phyloP scores from a whole-genome alignment of 345 rosid species.

The Cardamine chenopodiifolia region DNA sequence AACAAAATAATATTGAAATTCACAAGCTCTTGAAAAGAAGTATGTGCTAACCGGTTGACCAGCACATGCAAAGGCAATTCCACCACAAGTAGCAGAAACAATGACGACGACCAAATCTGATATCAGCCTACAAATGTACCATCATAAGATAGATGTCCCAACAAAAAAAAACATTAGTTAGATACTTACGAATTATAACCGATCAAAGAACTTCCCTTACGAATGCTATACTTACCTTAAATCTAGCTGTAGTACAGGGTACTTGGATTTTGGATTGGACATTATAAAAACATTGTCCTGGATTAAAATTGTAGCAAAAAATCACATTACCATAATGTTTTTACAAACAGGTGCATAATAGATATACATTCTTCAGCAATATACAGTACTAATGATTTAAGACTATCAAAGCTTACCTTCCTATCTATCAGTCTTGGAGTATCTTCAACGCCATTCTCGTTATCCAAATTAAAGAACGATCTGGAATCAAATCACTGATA shows the following conservation, averaged over 20 bases:
- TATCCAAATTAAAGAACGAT: constrained; percentile 85
- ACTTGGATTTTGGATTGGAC: constrained; percentile 95
- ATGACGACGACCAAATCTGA: constrained; percentile 96
- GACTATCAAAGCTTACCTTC: constrained; percentile 53
- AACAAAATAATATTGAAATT: constrained; percentile 13
- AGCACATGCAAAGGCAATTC: constrained; percentile 98
- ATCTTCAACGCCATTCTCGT: constrained; percentile 83
- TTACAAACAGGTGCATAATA: neutral
- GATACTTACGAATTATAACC: neutral
- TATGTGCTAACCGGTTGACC: constrained; percentile 84
- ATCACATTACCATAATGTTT: neutral
- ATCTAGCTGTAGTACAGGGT: constrained; percentile 91
- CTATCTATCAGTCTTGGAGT: constrained; percentile 89
- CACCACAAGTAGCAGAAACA: constrained; percentile 99
- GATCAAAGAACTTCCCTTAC: neutral
- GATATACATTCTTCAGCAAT: neutral
- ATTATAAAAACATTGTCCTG: constrained; percentile 98
- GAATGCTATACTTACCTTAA: constrained; percentile 59
- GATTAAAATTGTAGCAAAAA: constrained; percentile 30
- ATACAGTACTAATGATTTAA: neutral
- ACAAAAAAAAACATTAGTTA: neutral
- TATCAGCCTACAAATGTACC: constrained; percentile 70
- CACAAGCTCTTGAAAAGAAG: constrained; percentile 32
- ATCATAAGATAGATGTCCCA: constrained; percentile 30
- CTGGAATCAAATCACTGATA: constrained; percentile 48